A percentile compares a stretch with the other conserved stretches of the same genome.
These are phyloP conservation scores for Pseudisothecium myosuroides DNA, from an alignment of 225 moss, liverwort and hornwort species.

Conservation along the genomic window DNA sequence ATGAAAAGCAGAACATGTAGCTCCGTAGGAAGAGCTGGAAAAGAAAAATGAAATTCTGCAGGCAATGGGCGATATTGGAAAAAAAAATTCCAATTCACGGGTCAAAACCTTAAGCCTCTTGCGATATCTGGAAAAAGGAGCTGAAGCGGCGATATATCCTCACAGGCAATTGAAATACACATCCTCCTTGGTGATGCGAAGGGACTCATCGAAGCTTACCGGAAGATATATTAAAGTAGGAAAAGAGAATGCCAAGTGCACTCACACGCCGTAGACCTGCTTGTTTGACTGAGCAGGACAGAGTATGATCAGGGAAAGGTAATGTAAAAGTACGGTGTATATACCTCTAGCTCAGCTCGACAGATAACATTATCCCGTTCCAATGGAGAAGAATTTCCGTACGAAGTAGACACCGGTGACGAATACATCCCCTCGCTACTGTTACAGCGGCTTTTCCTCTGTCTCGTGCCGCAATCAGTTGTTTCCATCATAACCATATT, in stretches of 20 bases:
- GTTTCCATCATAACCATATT: conserved; percentile 35
- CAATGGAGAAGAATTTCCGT: conserved; percentile 23
- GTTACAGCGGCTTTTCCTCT: conserved; percentile 14
- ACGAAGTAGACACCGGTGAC: conserved; percentile 30
- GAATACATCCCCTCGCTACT: conserved; percentile 8
- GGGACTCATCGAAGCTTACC: background rate
- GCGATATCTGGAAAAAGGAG: background rate
- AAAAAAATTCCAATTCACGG: background rate
- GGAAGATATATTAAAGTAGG: background rate
- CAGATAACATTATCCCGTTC: background rate
- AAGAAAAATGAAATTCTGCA: too few relatives aligned
- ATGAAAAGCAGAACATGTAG: too few relatives aligned
- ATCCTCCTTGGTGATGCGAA: background rate
- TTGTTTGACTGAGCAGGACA: background rate
- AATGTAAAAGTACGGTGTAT: background rate
- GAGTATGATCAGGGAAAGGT: background rate
- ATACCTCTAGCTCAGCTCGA: conserved; percentile 30
- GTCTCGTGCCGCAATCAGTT: conserved; percentile 14
- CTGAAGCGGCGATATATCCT: background rate
- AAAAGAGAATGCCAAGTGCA: background rate
- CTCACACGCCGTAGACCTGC: background rate
- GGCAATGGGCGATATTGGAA: too few relatives aligned
- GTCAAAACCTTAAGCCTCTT: background rate
- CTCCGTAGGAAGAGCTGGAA: too few relatives aligned
- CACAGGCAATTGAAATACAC: background rate